phyloP scores from a whole-genome alignment of 345 rosid species.

The Aurinia saxatilis region DNA sequence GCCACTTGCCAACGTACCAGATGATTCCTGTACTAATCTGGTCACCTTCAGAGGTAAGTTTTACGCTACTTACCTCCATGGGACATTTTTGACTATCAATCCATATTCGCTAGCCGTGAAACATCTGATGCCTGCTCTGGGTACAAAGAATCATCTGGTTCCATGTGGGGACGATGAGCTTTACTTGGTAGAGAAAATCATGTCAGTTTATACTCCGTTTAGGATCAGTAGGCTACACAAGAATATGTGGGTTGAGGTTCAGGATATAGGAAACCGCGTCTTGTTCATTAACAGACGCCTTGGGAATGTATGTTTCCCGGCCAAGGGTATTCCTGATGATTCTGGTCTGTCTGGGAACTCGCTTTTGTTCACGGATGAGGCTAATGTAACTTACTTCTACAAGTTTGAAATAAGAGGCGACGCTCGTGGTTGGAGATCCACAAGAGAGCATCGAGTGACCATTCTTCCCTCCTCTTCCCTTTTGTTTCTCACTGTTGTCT shows the following conservation, averaged over 20 bases:
- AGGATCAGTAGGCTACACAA: slow-evolving; percentile 4
- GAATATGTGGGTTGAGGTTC: background rate
- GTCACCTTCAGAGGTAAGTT: background rate
- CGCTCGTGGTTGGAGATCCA: too few species aligned
- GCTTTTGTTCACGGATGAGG: background rate
- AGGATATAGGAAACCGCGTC: background rate
- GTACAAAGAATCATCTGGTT: background rate
- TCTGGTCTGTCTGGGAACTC: slow-evolving; percentile 15
- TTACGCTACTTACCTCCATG: background rate
- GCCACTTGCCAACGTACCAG: background rate
- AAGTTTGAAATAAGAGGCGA: background rate
- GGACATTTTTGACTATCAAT: background rate
- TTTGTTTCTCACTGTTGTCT: too few species aligned
- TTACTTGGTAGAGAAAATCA: background rate
- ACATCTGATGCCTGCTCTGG: background rate
- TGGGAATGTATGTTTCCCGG: background rate
- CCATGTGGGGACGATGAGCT: background rate
- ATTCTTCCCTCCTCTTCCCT: too few species aligned
- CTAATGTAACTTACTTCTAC: background rate
- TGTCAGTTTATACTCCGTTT: background rate
- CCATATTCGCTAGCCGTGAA: background rate
- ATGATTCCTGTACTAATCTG: background rate
- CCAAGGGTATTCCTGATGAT: slow-evolving; percentile 1
- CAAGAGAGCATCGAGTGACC: too few species aligned
- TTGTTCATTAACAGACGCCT: background rate